Conservation (phyloP, 2,329 filamentous ascomycete genomes). For the Cladosporium oxysporum region DNA sequence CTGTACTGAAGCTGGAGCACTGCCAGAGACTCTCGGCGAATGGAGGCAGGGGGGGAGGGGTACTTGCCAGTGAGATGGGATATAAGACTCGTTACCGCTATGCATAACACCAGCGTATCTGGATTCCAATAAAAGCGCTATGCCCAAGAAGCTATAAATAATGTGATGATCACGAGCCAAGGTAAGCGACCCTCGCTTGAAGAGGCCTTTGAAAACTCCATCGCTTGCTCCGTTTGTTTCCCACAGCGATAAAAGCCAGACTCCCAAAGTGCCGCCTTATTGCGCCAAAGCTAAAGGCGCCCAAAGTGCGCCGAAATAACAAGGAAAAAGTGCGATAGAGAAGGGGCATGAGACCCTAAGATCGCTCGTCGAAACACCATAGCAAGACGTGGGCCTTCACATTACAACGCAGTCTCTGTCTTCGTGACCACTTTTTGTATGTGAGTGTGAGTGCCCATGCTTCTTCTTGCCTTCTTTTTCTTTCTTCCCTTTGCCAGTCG, state of each 20-base stretch:
- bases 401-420: slow-evolving; percentile 49
- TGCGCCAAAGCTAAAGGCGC: background rate
- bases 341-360: background rate
- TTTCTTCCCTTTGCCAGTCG: slow-evolving; percentile 30
- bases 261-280: background rate
- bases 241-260: background rate
- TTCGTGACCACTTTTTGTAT: slow-evolving; percentile 32
- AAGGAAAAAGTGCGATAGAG: background rate
- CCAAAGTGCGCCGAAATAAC: background rate
- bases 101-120: background rate
- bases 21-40: background rate
- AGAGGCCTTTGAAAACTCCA: background rate
- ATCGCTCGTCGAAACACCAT: background rate
- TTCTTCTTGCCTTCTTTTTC: slow-evolving; percentile 34
- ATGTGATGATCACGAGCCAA: background rate
- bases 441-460: slow-evolving; percentile 30
- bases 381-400: slow-evolving; percentile 32
- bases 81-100: background rate
- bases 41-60: no score
- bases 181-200: background rate
- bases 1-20: background rate
- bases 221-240: background rate
- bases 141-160: background rate
- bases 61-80: no score
- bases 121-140: background rate